These are phyloP conservation scores for Vaccinium corymbosum DNA, from an alignment of 148 eudicot species.

Conservation along the genomic window DNA sequence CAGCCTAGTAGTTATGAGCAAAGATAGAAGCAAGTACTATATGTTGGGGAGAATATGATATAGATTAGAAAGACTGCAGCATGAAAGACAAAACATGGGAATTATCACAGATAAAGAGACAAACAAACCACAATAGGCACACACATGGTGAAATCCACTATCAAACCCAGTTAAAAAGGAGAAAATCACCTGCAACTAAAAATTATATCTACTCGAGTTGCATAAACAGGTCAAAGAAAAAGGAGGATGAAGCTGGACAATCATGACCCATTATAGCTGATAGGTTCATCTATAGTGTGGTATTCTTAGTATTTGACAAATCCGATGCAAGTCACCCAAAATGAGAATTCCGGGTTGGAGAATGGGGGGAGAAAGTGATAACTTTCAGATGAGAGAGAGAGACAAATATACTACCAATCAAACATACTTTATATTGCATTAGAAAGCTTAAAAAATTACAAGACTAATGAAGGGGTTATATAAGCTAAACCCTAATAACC, in stretches of 20 bases:
- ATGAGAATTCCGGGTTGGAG: neutral
- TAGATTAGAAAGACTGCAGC: neutral
- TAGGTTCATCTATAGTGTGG: neutral
- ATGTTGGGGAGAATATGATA: neutral
- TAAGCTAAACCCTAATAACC: too few species aligned
- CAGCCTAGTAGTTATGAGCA: constrained; percentile 12
- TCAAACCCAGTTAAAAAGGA: neutral
- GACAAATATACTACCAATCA: too few species aligned
- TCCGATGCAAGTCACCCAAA: neutral
- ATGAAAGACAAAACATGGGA: neutral
- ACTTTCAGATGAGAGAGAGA: too few species aligned
- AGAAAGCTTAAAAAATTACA: too few species aligned
- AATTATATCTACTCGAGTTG: neutral
- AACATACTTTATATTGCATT: too few species aligned
- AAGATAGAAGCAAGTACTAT: neutral
- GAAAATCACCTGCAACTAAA: neutral
- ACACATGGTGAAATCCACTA: neutral
- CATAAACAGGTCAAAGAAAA: constrained; percentile 2
- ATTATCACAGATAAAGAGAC: neutral
- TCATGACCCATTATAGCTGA: neutral
- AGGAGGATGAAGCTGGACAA: neutral
- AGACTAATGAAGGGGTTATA: too few species aligned
- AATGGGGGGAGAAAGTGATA: neutral
- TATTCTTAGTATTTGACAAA: neutral
- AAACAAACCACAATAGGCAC: neutral